Evolutionary conservation across 2,329 filamentous ascomycete genomes (phyloP).

Genomic region (Periconia digitata): DNA sequence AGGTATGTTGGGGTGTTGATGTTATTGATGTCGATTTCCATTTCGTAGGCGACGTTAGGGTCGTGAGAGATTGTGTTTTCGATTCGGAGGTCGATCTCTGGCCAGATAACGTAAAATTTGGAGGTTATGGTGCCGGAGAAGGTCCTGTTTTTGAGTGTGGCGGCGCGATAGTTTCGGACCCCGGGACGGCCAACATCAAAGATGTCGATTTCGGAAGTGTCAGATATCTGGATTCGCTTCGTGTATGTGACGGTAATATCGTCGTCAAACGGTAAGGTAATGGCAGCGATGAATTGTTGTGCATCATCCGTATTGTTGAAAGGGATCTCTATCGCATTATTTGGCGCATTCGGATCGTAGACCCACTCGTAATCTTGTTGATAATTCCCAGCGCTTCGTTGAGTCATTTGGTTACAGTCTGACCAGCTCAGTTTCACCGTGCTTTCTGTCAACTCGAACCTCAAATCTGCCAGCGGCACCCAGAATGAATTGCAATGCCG

Average conservation of each 20-base stretch:
- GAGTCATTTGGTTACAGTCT: slow-evolving; percentile 24
- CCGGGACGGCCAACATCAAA: slow-evolving; percentile 6
- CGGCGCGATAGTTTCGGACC: slow-evolving; percentile 3
- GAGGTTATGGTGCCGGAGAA: slow-evolving; percentile 3
- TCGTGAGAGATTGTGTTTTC: slow-evolving; percentile 2
- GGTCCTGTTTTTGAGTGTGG: neutral
- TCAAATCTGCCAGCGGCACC: slow-evolving; percentile 21
- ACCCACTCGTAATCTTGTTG: slow-evolving; percentile 18
- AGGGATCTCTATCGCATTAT: slow-evolving; percentile 15
- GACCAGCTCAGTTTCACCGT: slow-evolving; percentile 19
- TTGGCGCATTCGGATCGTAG: slow-evolving; percentile 15
- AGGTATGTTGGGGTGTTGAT: slow-evolving; percentile 18
- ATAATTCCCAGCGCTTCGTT: slow-evolving; percentile 13
- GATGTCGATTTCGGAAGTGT: slow-evolving; percentile 2
- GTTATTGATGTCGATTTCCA: slow-evolving; percentile 16
- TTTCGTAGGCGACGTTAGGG: slow-evolving; percentile 7
- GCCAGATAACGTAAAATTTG: slow-evolving; percentile 19
- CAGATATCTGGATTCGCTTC: slow-evolving; percentile 10
- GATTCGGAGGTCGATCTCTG: slow-evolving; percentile 15
- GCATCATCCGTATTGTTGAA: slow-evolving; percentile 12
- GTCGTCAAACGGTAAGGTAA: slow-evolving; percentile 16
- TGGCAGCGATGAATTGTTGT: slow-evolving; percentile 11
- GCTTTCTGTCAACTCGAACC: slow-evolving; percentile 1
- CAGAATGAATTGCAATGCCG: slow-evolving; percentile 20
- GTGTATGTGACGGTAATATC: slow-evolving; percentile 7